phyloP scores from a whole-genome alignment of 495 filamentous ascomycete species.

The Coniosporium apollinis region DNA sequence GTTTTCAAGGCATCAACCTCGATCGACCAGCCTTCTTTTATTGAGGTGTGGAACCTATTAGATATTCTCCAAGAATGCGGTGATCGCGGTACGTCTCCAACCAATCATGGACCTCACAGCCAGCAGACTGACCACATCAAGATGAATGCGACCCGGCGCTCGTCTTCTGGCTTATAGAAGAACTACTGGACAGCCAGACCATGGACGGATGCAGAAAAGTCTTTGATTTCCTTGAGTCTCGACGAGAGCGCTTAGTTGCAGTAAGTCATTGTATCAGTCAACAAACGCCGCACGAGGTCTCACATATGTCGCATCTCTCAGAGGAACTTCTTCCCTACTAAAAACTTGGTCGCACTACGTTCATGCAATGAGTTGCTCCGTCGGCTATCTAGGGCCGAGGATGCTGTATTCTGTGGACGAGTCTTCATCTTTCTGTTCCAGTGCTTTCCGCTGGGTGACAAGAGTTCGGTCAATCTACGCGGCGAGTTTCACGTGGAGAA shows the following conservation, averaged over 20 bases:
- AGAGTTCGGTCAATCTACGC: slow-evolving; percentile 88
- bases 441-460: slow-evolving; percentile 88
- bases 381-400: slow-evolving; percentile 78
- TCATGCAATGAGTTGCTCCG: slow-evolving; percentile 91
- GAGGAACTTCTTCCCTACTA: slow-evolving; percentile 51
- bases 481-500: slow-evolving; percentile 96
- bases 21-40: slow-evolving; percentile 59
- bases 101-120: neutral
- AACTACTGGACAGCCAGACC: slow-evolving; percentile 88
- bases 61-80: slow-evolving; percentile 78
- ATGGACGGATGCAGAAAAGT: slow-evolving; percentile 77
- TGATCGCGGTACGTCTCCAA: slow-evolving; percentile 41
- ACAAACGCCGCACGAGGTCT: too few species aligned
- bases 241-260: slow-evolving; percentile 69
- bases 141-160: slow-evolving; percentile 74
- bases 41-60: slow-evolving; percentile 79
- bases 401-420: slow-evolving; percentile 90
- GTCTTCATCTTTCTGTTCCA: slow-evolving; percentile 98
- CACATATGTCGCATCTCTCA: too few species aligned
- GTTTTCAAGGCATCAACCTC: slow-evolving; percentile 11
- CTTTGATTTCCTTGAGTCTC: slow-evolving; percentile 87
- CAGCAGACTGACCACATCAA: slow-evolving; percentile 12
- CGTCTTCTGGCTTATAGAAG: slow-evolving; percentile 80
- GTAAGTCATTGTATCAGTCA: slow-evolving; percentile 25
- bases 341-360: slow-evolving; percentile 71